These are phyloP conservation scores for Myotisia sp. DNA, from an alignment of 2,329 filamentous ascomycete genomes.

Conservation along the genomic window DNA sequence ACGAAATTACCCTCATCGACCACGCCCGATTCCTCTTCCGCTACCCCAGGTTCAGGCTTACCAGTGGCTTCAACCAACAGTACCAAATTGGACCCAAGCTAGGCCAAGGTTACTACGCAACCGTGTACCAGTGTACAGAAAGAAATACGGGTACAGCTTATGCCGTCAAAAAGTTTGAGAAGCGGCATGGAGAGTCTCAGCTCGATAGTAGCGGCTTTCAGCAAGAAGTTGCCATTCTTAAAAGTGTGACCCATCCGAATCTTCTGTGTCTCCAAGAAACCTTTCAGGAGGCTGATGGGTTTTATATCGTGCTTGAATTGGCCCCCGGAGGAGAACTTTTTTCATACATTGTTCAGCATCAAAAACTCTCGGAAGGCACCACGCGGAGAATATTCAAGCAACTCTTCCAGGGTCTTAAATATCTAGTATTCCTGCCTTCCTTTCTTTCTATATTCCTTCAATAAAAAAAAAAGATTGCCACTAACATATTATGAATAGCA, in stretches of 20 bases:
- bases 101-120: constrained; percentile 89
- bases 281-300: constrained; percentile 78
- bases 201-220: constrained; percentile 76
- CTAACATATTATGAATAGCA: too few relatives aligned
- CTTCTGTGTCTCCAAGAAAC: constrained; percentile 88
- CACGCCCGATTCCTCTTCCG: constrained; percentile 81
- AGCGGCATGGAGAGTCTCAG: constrained; percentile 67
- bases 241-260: constrained; percentile 92
- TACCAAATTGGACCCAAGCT: constrained; percentile 74
- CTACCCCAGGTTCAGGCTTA: constrained; percentile 62
- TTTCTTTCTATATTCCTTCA: not conserved
- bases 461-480: too few relatives aligned
- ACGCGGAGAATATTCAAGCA: constrained; percentile 78
- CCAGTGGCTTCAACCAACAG: constrained; percentile 69
- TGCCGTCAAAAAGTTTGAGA: constrained; percentile 91
- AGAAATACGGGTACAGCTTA: constrained; percentile 67
- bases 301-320: constrained; percentile 82
- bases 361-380: constrained; percentile 73
- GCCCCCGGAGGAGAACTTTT: constrained; percentile 90
- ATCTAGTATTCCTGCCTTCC: constrained; percentile 51
- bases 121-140: constrained; percentile 82
- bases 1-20: constrained; percentile 77
- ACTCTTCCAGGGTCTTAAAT: constrained; percentile 86
- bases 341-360: constrained; percentile 82
- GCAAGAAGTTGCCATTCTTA: constrained; percentile 90